Evolutionary conservation across 2,329 filamentous ascomycete genomes (phyloP), one percentile per base, ranked within the genome.

Genomic region (Dryadomyces sulphureus): DNA sequence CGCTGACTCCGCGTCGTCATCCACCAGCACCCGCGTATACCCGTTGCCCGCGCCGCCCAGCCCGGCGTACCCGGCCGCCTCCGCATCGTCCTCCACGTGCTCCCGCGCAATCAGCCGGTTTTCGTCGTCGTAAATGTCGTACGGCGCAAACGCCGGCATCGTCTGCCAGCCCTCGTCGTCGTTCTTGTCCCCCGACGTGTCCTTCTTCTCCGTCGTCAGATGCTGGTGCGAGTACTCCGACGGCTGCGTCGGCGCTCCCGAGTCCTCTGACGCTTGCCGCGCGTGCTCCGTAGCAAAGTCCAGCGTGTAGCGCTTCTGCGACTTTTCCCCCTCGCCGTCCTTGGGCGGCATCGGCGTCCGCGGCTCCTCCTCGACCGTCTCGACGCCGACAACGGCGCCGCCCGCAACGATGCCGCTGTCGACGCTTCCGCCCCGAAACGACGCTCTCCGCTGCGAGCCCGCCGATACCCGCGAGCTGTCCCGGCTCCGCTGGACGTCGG

Each of bases 111-210:
- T 72, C 24, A 98, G 71, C 53, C 76, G 84, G 54, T 94, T 84
- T 60, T 94, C 81, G 56, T 98, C 92, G 59, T 98, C 87, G 62
- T 96, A 98, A 54, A 94, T 84, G 62, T 96, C 90, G 60, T 92
- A 93, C 34, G 83, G 82, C 7, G 89, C 92, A 57, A 89, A 87
- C 1, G 92, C 79, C 2, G 90, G 92, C 92, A 98, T 98, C 3
- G 78, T 75, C 65, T 95, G 87, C 92, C 92, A 98, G 44, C 72
- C 77, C 1, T 67, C 79, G n/a, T 83, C 83, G 6, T 77, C 77
- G 11, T 75, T 67, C 2, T 73, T 63, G 12, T 70, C 65, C 40
- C 73, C 66, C n/a, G n/a, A n/a, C n/a, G n/a, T n/a, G 12, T 72
- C 64, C 12, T 75, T 66, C 36, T 73, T 69, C 51, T 77, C 69